phyloP scores from a whole-genome alignment of 2,329 filamentous ascomycete species.

The Pyricularia grisea region DNA sequence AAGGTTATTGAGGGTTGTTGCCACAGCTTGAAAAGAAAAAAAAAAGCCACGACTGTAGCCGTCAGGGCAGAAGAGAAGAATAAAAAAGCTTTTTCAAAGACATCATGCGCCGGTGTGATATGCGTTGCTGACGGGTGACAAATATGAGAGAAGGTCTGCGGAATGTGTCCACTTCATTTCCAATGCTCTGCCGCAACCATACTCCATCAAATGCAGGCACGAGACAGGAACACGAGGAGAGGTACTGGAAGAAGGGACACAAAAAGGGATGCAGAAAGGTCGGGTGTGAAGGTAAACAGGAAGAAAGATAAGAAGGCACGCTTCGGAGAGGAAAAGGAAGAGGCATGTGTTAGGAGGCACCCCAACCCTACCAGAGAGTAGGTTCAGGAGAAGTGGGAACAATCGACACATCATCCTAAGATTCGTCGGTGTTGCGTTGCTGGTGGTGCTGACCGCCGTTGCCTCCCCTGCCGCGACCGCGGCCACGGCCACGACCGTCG shows the following conservation, averaged over 20 bases:
- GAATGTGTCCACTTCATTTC: not conserved
- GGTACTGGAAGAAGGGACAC: not conserved
- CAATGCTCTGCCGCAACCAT: not conserved
- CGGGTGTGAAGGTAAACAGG: not conserved
- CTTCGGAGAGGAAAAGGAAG: not conserved
- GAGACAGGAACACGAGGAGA: not conserved
- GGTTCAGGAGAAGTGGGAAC: not conserved
- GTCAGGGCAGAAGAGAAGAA: not conserved
- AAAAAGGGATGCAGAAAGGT: not conserved
- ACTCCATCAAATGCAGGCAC: not conserved
- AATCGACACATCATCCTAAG: constrained; percentile 15
- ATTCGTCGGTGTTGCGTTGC: constrained; percentile 29
- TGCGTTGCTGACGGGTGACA: not conserved
- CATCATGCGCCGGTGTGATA: not conserved
- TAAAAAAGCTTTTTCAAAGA: not conserved
- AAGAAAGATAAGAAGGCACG: not conserved
- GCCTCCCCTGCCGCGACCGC: constrained; percentile 23
- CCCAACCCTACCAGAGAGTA: not conserved
- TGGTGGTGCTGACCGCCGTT: constrained; percentile 21
- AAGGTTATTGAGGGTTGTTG: not conserved
- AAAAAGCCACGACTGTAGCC: not conserved
- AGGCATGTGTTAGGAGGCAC: not conserved
- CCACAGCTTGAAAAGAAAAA: not conserved
- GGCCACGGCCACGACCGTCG: constrained; percentile 31
- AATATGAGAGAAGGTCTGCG: not conserved